Conservation (phyloP, 768 basidiomycete genomes). For the Kwoniella dejecticola region DNA sequence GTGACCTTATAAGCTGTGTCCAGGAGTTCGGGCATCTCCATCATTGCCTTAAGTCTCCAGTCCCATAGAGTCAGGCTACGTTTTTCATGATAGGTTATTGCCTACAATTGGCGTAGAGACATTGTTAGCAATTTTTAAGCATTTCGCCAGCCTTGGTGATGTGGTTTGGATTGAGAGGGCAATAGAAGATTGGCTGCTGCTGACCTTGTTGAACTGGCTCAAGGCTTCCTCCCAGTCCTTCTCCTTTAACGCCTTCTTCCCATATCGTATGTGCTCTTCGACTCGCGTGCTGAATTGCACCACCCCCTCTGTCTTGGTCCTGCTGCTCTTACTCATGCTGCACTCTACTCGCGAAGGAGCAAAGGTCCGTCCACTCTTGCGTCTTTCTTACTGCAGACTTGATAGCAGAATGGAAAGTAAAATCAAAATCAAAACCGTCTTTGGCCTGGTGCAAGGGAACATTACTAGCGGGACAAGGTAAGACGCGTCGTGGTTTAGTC, state of each 20-base stretch:
- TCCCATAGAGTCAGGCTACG: conserved; percentile 11
- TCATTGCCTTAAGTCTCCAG: conserved; percentile 18
- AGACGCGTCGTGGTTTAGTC: conserved; percentile 10
- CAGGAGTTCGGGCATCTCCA: conserved; percentile 10
- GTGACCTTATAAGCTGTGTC: conserved; percentile 13
- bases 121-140: neutral
- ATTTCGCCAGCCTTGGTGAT: no score
- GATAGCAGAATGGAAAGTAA: no score
- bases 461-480: neutral
- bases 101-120: conserved; percentile 1
- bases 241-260: conserved; percentile 5
- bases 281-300: neutral
- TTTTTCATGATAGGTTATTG: conserved; percentile 11
- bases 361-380: no score
- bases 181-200: neutral
- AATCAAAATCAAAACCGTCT: neutral
- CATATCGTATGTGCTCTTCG: neutral
- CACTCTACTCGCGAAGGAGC: no score
- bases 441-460: neutral
- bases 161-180: no score
- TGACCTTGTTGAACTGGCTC: conserved; percentile 26
- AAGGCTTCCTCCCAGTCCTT: conserved; percentile 14
- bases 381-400: no score
- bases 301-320: neutral
- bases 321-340: conserved; percentile 3